Percentiles rank a stretch among this genome's conserved stretches.
phyloP scores from a whole-genome alignment of 495 filamentous ascomycete species.

The Lophium mytilinum region DNA sequence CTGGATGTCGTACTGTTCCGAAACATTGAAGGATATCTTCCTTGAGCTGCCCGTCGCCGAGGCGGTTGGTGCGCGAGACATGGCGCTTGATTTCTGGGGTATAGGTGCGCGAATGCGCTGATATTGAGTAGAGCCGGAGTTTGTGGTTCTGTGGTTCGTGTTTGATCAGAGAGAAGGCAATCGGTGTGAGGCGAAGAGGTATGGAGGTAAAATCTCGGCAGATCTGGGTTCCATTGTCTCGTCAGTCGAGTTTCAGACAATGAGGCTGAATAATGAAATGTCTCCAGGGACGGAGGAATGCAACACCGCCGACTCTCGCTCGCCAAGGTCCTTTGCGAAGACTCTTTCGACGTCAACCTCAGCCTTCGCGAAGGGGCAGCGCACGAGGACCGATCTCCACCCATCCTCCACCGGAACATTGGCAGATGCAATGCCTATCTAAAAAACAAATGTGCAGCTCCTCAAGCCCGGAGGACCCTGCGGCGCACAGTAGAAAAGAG shows the following conservation, averaged over 20 bases:
- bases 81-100: constrained; percentile 3
- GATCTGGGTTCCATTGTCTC: background rate
- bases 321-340: too few species aligned
- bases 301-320: background rate
- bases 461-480: too few species aligned
- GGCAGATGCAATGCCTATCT: too few species aligned
- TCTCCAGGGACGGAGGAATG: background rate
- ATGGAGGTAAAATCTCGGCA: background rate
- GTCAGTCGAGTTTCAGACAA: background rate
- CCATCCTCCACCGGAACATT: too few species aligned
- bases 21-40: constrained; percentile 99
- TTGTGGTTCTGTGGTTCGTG: too few species aligned
- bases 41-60: constrained; percentile 48
- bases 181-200: background rate
- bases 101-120: constrained; percentile 15
- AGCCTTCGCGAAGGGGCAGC: too few species aligned
- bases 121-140: background rate
- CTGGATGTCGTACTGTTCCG: constrained; percentile 98
- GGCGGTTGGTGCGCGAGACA: constrained; percentile 19
- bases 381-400: too few species aligned
- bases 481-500: too few species aligned
- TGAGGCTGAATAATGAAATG: background rate
- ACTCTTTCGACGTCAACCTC: too few species aligned
- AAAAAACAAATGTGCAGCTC: too few species aligned
- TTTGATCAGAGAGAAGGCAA: background rate